Conservation (phyloP, 495 filamentous ascomycete genomes). For the Symbiotaphrina buchneri region DNA sequence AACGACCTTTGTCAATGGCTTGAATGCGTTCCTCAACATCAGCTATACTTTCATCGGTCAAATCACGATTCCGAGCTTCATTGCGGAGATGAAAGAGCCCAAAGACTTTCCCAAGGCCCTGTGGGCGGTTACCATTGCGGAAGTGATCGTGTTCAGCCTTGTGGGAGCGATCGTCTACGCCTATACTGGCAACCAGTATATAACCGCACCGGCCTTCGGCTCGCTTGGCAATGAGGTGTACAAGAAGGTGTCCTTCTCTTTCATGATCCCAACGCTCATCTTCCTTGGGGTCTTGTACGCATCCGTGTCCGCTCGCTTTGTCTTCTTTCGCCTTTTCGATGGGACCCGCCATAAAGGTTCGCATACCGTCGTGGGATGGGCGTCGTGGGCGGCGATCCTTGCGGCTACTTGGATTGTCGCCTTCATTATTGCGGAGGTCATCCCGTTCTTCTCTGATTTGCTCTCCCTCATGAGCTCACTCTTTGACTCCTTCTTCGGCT, state of each 20-base stretch:
- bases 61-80: slow-evolving; percentile 78
- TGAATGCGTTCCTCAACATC: slow-evolving; percentile 77
- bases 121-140: slow-evolving; percentile 67
- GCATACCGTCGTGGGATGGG: slow-evolving; percentile 70
- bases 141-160: slow-evolving; percentile 59
- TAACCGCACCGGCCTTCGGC: slow-evolving; percentile 59
- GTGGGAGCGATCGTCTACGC: slow-evolving; percentile 57
- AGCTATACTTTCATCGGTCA: slow-evolving; percentile 85
- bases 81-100: slow-evolving; percentile 77
- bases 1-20: slow-evolving; percentile 57
- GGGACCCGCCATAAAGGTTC: slow-evolving; percentile 50
- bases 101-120: slow-evolving; percentile 76
- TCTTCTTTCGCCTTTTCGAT: slow-evolving; percentile 70
- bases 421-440: slow-evolving; percentile 72
- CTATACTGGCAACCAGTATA: slow-evolving; percentile 70
- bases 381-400: slow-evolving; percentile 50
- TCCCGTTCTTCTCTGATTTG: slow-evolving; percentile 67
- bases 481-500: slow-evolving; percentile 84
- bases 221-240: slow-evolving; percentile 44
- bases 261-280: slow-evolving; percentile 83
- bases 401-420: slow-evolving; percentile 50
- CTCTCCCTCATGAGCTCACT: slow-evolving; percentile 72
- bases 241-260: slow-evolving; percentile 70
- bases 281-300: slow-evolving; percentile 78
- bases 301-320: slow-evolving; percentile 65